Conservation (phyloP, 495 filamentous ascomycete species). For the Tuber aestivum region DNA sequence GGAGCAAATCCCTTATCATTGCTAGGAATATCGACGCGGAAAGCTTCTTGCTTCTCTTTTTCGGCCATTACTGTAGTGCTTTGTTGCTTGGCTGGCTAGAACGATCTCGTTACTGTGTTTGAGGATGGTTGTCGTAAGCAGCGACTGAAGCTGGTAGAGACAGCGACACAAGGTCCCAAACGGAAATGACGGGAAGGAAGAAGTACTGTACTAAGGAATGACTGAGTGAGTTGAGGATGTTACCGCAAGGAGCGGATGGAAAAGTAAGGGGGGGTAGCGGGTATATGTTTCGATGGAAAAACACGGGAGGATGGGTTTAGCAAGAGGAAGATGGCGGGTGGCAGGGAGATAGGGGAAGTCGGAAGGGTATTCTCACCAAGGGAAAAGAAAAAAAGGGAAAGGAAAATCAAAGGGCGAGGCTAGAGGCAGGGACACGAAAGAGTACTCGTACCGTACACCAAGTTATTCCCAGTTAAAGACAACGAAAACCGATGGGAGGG, state of each 20-base stretch:
- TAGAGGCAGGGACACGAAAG: neutral
- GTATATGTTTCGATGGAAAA: neutral
- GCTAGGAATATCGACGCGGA: constrained; percentile 61
- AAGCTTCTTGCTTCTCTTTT: constrained; percentile 79
- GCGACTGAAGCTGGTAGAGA: neutral
- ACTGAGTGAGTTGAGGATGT: neutral
- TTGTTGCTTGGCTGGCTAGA: constrained; percentile 8
- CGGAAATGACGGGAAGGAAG: neutral
- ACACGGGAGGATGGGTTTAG: neutral
- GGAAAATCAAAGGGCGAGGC: neutral
- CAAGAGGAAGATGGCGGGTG: neutral
- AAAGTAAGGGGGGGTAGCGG: neutral
- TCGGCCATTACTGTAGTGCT: constrained; percentile 53
- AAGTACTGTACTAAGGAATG: neutral
- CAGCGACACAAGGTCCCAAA: neutral
- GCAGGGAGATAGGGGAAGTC: neutral
- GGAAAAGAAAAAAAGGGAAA: neutral
- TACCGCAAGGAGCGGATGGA: neutral
- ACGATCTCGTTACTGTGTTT: neutral
- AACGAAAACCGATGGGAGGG: neutral
- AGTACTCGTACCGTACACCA: no score
- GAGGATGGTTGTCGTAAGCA: neutral
- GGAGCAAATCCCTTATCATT: constrained; percentile 50
- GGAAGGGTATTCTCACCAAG: neutral
- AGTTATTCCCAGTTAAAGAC: neutral